These are phyloP conservation scores for Globisporangium camurandrum DNA, from an alignment of 352 stramenopile species.

Conservation along the genomic window DNA sequence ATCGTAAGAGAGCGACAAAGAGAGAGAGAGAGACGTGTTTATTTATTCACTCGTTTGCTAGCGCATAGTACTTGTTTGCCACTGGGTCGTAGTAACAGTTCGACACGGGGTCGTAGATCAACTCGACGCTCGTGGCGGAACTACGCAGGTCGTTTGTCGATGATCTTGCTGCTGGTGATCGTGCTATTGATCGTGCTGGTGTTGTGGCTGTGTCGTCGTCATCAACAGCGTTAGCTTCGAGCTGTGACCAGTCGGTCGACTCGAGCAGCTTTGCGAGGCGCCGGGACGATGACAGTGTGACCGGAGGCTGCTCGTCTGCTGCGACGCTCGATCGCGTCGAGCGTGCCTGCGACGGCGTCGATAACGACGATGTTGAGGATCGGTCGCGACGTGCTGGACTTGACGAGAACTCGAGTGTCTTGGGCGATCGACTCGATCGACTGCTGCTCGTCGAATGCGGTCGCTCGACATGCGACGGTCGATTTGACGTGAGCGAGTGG, in stretches of 20 bases:
- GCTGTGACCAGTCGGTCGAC: constrained; percentile 53
- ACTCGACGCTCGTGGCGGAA: constrained; percentile 30
- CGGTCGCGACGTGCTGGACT: constrained; percentile 1
- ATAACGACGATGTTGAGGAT: too few relatives aligned
- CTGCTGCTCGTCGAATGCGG: background rate
- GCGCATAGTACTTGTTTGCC: constrained; percentile 82
- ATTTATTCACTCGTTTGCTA: constrained; percentile 34
- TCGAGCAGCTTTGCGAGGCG: constrained; percentile 54
- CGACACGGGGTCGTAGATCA: constrained; percentile 80
- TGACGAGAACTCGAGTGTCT: constrained; percentile 1
- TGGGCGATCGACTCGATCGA: background rate
- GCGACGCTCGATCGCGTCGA: background rate
- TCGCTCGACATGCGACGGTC: background rate
- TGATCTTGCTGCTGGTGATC: background rate
- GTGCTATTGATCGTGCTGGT: background rate
- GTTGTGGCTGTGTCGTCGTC: background rate
- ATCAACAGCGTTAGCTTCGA: background rate
- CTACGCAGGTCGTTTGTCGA: background rate
- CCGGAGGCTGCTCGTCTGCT: background rate
- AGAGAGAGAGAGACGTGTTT: background rate
- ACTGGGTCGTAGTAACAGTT: constrained; percentile 80
- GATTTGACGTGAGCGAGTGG: background rate
- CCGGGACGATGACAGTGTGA: constrained; percentile 28
- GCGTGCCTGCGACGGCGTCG: too few relatives aligned
- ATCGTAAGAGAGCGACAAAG: background rate